Conservation (phyloP, 176 grass and related monocot species). For the Carex parvula region DNA sequence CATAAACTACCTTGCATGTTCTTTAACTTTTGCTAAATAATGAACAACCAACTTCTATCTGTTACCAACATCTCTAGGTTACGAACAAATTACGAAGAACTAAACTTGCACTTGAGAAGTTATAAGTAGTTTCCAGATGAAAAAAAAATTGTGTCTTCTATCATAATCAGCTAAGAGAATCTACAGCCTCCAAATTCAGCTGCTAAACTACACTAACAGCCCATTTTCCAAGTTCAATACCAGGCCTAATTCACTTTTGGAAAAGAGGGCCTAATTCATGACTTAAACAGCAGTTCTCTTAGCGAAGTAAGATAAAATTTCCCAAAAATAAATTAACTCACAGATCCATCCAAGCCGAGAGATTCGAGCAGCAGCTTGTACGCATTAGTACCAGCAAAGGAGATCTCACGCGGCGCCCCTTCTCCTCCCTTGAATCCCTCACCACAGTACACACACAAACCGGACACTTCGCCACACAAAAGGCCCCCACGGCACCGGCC, state of each 20-base stretch:
- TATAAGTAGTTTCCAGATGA: background rate
- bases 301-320: background rate
- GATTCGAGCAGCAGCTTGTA: constrained; percentile 52
- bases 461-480: constrained; percentile 36
- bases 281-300: constrained; percentile 4
- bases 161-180: background rate
- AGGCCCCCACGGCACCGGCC: constrained; percentile 47
- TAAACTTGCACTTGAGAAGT: background rate
- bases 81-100: background rate
- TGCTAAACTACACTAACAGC: background rate
- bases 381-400: constrained; percentile 37
- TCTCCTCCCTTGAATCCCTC: constrained; percentile 33
- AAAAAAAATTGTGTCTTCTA: background rate
- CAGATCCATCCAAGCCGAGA: constrained; percentile 64
- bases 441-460: constrained; percentile 57
- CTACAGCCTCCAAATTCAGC: background rate
- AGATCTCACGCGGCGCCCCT: constrained; percentile 24
- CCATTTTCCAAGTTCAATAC: background rate
- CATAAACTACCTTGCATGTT: background rate
- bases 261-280: constrained; percentile 4
- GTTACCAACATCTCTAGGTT: background rate
- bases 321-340: constrained; percentile 34
- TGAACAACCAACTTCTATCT: background rate
- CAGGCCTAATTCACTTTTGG: background rate
- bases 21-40: background rate